Evolutionary conservation across 78 protist genomes (phyloP).

Genomic region (Dictyostelium capitatum): DNA sequence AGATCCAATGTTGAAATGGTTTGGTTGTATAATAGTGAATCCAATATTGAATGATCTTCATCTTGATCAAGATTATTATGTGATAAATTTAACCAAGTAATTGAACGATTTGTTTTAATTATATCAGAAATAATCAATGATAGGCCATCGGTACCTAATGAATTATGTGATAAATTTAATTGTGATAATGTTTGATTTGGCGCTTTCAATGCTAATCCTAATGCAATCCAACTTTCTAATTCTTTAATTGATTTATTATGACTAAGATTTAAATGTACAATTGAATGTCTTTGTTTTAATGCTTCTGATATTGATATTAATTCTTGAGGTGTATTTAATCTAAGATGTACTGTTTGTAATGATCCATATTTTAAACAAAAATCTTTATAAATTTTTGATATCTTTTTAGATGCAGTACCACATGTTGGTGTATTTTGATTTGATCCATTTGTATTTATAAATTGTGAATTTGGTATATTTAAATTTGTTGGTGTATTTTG

Average conservation of each 20-base stretch:
- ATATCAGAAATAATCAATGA: conserved; percentile 64
- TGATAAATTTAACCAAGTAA: conserved; percentile 42
- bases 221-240: conserved; percentile 71
- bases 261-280: conserved; percentile 26
- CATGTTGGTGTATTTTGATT: conserved; percentile 13
- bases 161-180: conserved; percentile 54
- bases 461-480: neutral
- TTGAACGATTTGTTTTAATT: conserved; percentile 23
- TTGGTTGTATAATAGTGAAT: conserved; percentile 42
- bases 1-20: conserved; percentile 44
- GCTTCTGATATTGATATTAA: conserved; percentile 60
- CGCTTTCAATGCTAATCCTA: conserved; percentile 48
- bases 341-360: conserved; percentile 21
- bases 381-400: conserved; percentile 39
- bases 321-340: conserved; percentile 25
- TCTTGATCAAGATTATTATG: conserved; percentile 66
- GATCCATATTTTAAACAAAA: conserved; percentile 50
- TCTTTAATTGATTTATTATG: conserved; percentile 66
- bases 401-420: neutral
- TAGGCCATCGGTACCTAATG: conserved; percentile 51
- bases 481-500: conserved; percentile 8
- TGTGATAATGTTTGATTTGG: conserved; percentile 31
- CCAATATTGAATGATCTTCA: conserved; percentile 64
- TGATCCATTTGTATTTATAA: neutral
- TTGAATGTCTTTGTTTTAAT: conserved; percentile 46